Base-by-base conservation (phyloP, 208 protist genomes). In the Naegleria lovaniensis region DNA sequence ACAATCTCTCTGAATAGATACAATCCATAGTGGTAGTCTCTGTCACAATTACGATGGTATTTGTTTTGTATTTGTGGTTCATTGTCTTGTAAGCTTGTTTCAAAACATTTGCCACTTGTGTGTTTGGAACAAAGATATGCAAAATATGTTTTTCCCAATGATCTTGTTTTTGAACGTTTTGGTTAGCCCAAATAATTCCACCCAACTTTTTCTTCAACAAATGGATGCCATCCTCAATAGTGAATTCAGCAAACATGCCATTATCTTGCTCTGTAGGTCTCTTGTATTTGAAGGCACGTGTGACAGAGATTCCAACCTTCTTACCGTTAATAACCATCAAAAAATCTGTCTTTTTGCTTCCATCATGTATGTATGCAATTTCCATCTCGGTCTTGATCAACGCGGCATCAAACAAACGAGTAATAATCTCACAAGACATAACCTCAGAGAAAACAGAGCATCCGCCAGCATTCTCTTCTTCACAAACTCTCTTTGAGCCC, bases 91-190 rank as follows among this genome's bases (percentile, higher is more conserved):
- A 95, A 19, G 84, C 92, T 43, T 79, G 25, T 2, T 91, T 55
- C 5, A 95, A 67, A 0, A 88, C 75, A 16, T 90, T 92, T 0
- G 93, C 91, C 38, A 92, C 76, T 19, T 16, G n/a, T 0, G 38
- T 48, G 0, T 41, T 89, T 1, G 89, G 88, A 0, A 86, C 79
- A 40, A 83, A 95, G 79, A 95, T 48, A 38, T 95, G 94, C 3
- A 95, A 52, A 84, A 95, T 92, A 91, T 95, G 93, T 48, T 93
- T 93, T 36, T 95, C 87, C 93, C 93, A 95, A 33, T 86, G 87
- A 33, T 94, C 67, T 19, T 41, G 0, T 22, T 83, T 90, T 0
- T 76, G 0, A 0, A 92, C 90, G 0, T 58, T 76, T 33, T 91
- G 33, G 1, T 58, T 91, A 0, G 93, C 94, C 5, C n/a, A 75